Evolutionary conservation across 1,139 yeast genomes (phyloP).

Genomic region (Candida albicans): DNA sequence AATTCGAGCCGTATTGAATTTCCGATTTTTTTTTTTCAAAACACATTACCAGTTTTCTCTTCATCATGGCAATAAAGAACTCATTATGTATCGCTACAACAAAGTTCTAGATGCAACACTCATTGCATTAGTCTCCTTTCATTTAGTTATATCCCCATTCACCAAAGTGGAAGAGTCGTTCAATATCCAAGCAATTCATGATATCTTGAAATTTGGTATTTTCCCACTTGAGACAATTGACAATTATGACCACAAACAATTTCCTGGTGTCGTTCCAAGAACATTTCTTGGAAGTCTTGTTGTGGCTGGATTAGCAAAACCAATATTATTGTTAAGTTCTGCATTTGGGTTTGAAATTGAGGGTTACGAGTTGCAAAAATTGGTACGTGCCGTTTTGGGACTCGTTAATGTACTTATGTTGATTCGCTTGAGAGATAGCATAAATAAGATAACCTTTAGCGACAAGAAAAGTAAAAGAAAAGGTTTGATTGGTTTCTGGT

Average conservation of each 20-base stretch:
- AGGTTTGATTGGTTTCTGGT: conserved; percentile 54
- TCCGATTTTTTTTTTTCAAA: conserved; percentile 15
- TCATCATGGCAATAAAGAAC: neutral
- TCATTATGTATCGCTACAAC: conserved; percentile 20
- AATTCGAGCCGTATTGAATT: neutral
- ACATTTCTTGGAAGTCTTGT: conserved; percentile 76
- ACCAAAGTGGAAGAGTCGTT: conserved; percentile 96
- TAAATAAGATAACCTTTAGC: conserved; percentile 26
- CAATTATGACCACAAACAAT: conserved; percentile 69
- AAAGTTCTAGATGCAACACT: conserved; percentile 25
- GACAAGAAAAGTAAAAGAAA: conserved; percentile 21
- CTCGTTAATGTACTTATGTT: conserved; percentile 41
- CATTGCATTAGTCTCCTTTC: conserved; percentile 36
- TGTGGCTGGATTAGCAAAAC: conserved; percentile 42
- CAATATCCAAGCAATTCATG: conserved; percentile 87
- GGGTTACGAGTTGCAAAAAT: conserved; percentile 38
- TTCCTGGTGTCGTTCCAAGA: conserved; percentile 90
- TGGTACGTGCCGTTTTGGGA: conserved; percentile 57
- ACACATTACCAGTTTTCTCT: neutral
- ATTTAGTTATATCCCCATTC: conserved; percentile 65
- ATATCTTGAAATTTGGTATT: conserved; percentile 66
- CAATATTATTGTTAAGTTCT: conserved; percentile 25
- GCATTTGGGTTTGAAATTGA: conserved; percentile 22
- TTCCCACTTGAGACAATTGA: conserved; percentile 31
- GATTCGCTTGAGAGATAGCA: conserved; percentile 25